Evolutionary conservation across 2,329 filamentous ascomycete genomes (phyloP).

Genomic region (Fusarium subtropicale): DNA sequence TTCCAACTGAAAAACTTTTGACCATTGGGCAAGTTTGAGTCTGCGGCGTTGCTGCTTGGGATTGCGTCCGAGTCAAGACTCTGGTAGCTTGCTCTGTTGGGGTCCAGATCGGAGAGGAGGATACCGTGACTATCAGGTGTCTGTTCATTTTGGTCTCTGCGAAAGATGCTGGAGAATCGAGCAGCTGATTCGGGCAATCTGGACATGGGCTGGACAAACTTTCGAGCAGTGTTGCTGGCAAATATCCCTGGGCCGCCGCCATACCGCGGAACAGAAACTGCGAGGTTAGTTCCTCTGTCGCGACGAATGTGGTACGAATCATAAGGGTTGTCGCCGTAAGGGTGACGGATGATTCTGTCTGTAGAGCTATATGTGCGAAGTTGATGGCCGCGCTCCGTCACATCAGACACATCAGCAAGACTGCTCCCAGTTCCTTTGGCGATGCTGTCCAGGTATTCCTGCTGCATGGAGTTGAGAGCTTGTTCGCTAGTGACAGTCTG

Average conservation of each 20-base stretch:
- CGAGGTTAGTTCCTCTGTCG: conserved; percentile 38
- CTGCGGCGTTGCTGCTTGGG: neutral
- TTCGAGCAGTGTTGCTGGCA: conserved; percentile 42
- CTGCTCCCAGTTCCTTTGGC: conserved; percentile 56
- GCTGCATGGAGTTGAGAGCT: conserved; percentile 35
- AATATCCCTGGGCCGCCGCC: conserved; percentile 16
- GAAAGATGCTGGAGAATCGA: conserved; percentile 47
- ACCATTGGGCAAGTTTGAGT: neutral
- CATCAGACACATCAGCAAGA: conserved; percentile 59
- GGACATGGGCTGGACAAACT: conserved; percentile 34
- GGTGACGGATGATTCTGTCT: conserved; percentile 48
- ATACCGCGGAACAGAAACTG: conserved; percentile 42
- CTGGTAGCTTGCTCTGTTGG: conserved; percentile 47
- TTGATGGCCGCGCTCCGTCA: conserved; percentile 30
- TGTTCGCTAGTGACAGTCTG: conserved; percentile 53
- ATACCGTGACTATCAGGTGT: conserved; percentile 18
- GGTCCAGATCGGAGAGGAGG: conserved; percentile 41
- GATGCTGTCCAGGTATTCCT: conserved; percentile 41
- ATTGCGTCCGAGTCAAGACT: conserved; percentile 48
- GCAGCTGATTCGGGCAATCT: conserved; percentile 43
- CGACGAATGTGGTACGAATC: conserved; percentile 38
- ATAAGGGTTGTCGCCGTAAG: conserved; percentile 14
- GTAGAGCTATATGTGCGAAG: conserved; percentile 40
- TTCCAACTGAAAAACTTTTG: conserved; percentile 44
- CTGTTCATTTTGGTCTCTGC: conserved; percentile 24